A percentile compares a stretch with the other conserved stretches of the same genome.
Evolutionary conservation across 371 early-diverging fungal genomes (phyloP).

Genomic region (Mucor velutinosus): DNA sequence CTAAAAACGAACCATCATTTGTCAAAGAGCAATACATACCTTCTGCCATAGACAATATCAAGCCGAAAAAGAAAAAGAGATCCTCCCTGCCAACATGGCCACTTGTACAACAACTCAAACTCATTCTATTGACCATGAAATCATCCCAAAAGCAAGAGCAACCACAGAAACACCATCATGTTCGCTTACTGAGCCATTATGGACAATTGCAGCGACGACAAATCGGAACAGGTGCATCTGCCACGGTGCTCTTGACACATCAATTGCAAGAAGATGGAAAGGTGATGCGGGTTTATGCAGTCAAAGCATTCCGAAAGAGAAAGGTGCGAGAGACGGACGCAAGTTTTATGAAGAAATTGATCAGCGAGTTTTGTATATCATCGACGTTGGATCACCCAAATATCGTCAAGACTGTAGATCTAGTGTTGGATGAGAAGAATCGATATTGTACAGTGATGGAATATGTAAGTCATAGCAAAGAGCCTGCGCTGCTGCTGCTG

Average conservation of each 20-base stretch:
- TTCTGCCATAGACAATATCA: not conserved
- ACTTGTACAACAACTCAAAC: constrained; percentile 6
- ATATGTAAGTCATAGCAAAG: constrained; percentile 43
- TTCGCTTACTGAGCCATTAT: constrained; percentile 14
- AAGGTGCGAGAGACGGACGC: constrained; percentile 53
- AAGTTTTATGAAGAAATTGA: constrained; percentile 66
- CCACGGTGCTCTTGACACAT: constrained; percentile 23
- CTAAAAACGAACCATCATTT: constrained; percentile 14
- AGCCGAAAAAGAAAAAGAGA: not conserved
- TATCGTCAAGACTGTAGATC: constrained; percentile 71
- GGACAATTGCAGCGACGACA: constrained; percentile 17
- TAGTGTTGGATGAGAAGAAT: constrained; percentile 57
- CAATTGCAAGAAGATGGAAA: constrained; percentile 13
- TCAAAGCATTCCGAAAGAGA: constrained; percentile 65
- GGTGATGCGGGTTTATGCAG: constrained; percentile 23
- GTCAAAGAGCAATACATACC: not conserved
- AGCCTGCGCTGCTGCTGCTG: not conserved
- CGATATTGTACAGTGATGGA: constrained; percentile 70
- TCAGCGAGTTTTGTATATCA: constrained; percentile 75
- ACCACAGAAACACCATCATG: constrained; percentile 1
- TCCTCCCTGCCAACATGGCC: not conserved
- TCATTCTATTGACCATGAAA: not conserved
- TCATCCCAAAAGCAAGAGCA: not conserved
- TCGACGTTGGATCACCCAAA: constrained; percentile 65
- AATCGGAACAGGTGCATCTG: constrained; percentile 33